Base-by-base conservation (phyloP, 139 green algal genomes). In the Chlamydomonas sphaeroides region DNA sequence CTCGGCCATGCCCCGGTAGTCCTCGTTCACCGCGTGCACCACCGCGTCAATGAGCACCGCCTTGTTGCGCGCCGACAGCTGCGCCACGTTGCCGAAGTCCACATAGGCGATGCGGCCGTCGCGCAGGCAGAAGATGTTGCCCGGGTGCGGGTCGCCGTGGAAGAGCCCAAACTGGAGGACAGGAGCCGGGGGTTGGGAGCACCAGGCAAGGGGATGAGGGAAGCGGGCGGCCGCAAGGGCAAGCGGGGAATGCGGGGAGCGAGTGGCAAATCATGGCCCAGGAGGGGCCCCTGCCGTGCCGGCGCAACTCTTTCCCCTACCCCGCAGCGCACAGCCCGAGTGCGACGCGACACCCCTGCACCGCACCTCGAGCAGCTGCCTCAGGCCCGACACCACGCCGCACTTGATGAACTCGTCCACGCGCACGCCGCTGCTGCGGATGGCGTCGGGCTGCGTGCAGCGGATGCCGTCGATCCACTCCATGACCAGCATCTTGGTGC, bases 31-130 rank as follows among this genome's bases (percentile, higher is more conserved):
- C 6, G 97, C 97, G 69, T 99, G 97, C 77, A 99, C 97, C 67
- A 99, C 96, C 0, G 97, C 96, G 84, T 99, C 97, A 62, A 99
- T 96, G 57, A 99, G 91, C 65, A 92, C 87, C 87, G 91, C 84
- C 88, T 96, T 95, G 92, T 95, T 96, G 45, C 76, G 62, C 84
- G 95, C 89, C 57, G 82, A 93, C 38, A 99, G 91, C 89, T 99
- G 93, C n/a, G 96, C 96, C 39, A 99, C 97, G 80, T 99, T 99
- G 76, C 97, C 97, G 90, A 99, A 99, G 91, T 99, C 97, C 1
- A 99, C 97, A 78, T 99, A 99, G 15, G 97, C 97, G 82, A 99
- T 99, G 88, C 97, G 95, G 38, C 97, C 97, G 78, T 99, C 97
- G 0, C 68, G 51, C 90, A 99, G 89, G 68, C 93, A 94, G 87